phyloP scores from a whole-genome alignment of 495 filamentous ascomycete genomes.

The Xylaria cubensis region DNA sequence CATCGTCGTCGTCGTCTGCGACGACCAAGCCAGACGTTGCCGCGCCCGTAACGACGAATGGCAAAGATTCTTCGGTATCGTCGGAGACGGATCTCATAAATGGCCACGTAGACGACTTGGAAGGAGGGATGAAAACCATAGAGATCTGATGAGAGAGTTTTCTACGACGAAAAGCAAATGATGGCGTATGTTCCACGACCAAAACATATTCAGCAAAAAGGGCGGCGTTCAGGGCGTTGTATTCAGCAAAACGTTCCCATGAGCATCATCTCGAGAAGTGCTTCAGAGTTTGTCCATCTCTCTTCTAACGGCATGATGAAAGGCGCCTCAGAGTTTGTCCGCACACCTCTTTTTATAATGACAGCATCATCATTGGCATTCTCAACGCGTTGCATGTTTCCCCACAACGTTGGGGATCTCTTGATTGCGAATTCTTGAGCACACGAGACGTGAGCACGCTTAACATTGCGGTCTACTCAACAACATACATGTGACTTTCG shows the following conservation, averaged over 20 bases:
- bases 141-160: conserved; percentile 54
- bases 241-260: conserved; percentile 24
- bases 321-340: conserved; percentile 9
- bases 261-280: conserved; percentile 23
- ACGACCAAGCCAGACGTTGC: conserved; percentile 36
- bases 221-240: conserved; percentile 42
- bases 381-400: neutral
- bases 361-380: neutral
- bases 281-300: conserved; percentile 1
- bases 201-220: conserved; percentile 38
- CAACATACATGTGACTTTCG: neutral
- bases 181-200: conserved; percentile 38
- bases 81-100: conserved; percentile 34
- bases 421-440: neutral
- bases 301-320: neutral
- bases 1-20: conserved; percentile 36
- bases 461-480: conserved; percentile 4
- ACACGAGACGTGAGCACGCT: conserved; percentile 28
- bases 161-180: conserved; percentile 38
- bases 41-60: conserved; percentile 28
- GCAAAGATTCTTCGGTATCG: conserved; percentile 30
- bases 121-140: conserved; percentile 64
- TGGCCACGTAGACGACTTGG: conserved; percentile 38
- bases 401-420: conserved; percentile 9
- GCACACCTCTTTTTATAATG: neutral